Conservation (phyloP, 495 filamentous ascomycete species). For the Trichoderma parareesei region DNA sequence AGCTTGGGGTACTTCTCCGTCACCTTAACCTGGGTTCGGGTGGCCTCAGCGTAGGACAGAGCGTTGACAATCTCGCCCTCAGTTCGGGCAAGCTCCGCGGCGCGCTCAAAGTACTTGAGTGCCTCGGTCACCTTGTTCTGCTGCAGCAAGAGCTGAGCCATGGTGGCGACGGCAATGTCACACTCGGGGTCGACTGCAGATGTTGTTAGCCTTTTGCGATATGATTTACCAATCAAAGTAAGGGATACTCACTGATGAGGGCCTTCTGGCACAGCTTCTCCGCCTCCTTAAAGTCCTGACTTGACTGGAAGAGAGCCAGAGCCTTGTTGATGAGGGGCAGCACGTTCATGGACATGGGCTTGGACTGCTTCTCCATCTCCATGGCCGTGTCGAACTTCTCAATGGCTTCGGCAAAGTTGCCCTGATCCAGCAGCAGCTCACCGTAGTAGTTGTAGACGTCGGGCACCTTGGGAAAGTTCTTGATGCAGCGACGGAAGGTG, state of each 20-base stretch:
- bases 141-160: slow-evolving; percentile 97
- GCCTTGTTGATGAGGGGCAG: slow-evolving; percentile 98
- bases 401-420: slow-evolving; percentile 89
- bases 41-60: slow-evolving; percentile 94
- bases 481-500: slow-evolving; percentile 92
- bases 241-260: slow-evolving; percentile 68
- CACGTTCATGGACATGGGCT: slow-evolving; percentile 93
- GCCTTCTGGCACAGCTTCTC: slow-evolving; percentile 97
- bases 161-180: slow-evolving; percentile 97
- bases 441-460: slow-evolving; percentile 99
- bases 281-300: slow-evolving; percentile 88
- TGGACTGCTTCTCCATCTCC: slow-evolving; percentile 92
- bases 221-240: not conserved
- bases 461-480: slow-evolving; percentile 93
- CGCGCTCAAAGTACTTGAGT: slow-evolving; percentile 93
- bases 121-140: slow-evolving; percentile 95
- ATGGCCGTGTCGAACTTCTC: slow-evolving; percentile 97
- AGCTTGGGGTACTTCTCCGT: slow-evolving; percentile 98
- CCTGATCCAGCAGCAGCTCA: slow-evolving; percentile 94
- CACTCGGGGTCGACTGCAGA: slow-evolving; percentile 94
- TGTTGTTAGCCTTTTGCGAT: not conserved
- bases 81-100: slow-evolving; percentile 89
- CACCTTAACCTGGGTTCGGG: slow-evolving; percentile 91
- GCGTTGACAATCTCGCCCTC: slow-evolving; percentile 95
- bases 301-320: slow-evolving; percentile 93